phyloP scores from a whole-genome alignment of 2,329 filamentous ascomycete genomes.

The Myriosclerotinia duriaeana region DNA sequence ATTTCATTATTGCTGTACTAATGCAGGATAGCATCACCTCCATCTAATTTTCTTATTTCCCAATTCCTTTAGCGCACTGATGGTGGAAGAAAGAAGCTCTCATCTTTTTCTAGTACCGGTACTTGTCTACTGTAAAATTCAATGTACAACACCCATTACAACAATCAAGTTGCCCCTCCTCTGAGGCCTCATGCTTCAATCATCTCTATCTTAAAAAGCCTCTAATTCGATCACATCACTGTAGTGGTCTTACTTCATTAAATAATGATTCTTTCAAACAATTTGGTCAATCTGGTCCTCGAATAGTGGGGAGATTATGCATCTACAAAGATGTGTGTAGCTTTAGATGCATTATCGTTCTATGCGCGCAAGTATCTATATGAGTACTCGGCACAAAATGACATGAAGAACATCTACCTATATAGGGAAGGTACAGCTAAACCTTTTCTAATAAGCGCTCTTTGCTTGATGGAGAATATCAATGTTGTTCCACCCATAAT shows the following conservation, averaged over 20 bases:
- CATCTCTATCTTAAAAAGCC: background rate
- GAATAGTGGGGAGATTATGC: slow-evolving; percentile 17
- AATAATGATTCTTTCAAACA: background rate
- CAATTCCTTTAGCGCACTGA: slow-evolving; percentile 12
- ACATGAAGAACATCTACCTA: slow-evolving; percentile 10
- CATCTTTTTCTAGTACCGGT: background rate
- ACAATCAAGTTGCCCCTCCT: no score
- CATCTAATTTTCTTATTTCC: background rate
- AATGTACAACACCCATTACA: no score
- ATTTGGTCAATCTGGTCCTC: background rate
- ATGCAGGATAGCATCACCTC: slow-evolving; percentile 21
- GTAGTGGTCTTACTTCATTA: background rate
- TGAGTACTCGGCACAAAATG: slow-evolving; percentile 7
- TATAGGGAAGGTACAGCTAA: slow-evolving; percentile 17
- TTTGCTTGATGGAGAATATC: slow-evolving; percentile 20
- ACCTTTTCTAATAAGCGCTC: slow-evolving; percentile 14
- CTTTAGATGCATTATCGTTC: slow-evolving; percentile 19
- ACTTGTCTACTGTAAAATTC: no score
- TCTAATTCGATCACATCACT: background rate
- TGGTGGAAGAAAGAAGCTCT: slow-evolving; percentile 6
- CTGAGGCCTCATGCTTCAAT: background rate
- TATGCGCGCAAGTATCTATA: slow-evolving; percentile 6
- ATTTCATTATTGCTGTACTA: slow-evolving; percentile 4
- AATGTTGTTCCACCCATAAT: slow-evolving; percentile 21
- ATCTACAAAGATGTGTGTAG: slow-evolving; percentile 16